Percentiles rank a stretch among this genome's conserved stretches.
These are phyloP conservation scores for Adansonia rubrostipa DNA, from an alignment of 441 rosid species.

Conservation along the genomic window DNA sequence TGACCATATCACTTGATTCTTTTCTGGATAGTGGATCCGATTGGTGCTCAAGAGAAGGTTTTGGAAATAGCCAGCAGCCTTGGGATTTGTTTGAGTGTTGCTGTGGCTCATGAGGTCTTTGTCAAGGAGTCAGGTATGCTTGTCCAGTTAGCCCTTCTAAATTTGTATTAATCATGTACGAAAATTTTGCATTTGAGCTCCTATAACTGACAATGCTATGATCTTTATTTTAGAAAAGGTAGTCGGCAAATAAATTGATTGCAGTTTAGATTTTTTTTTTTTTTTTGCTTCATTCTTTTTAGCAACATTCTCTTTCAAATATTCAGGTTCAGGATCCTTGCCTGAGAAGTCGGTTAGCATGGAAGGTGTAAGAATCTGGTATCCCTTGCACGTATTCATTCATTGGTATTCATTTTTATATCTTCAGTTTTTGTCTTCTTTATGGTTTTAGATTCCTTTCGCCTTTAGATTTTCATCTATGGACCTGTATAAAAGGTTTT, in stretches of 20 bases:
- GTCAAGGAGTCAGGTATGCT: slow-evolving; percentile 44
- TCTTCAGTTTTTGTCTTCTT: not conserved
- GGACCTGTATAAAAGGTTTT: not conserved
- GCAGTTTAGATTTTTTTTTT: not conserved
- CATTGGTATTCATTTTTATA: slow-evolving; percentile 2
- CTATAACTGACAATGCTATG: not conserved
- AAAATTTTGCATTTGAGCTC: not conserved
- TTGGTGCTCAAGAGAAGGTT: slow-evolving; percentile 67
- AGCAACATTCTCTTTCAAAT: slow-evolving; percentile 18
- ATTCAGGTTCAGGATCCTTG: slow-evolving; percentile 49
- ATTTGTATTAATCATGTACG: not conserved
- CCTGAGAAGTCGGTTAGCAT: slow-evolving; percentile 36
- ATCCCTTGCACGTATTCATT: slow-evolving; percentile 29
- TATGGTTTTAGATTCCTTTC: not conserved
- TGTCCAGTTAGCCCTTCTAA: slow-evolving; percentile 2
- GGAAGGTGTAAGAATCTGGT: slow-evolving; percentile 60
- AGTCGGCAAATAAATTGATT: not conserved
- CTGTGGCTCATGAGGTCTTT: slow-evolving; percentile 75
- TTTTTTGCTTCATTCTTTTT: not conserved
- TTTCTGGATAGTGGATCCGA: slow-evolving; percentile 51
- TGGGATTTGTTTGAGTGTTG: slow-evolving; percentile 63
- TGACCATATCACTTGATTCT: not conserved
- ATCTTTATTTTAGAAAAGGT: not conserved
- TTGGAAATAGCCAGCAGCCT: slow-evolving; percentile 61
- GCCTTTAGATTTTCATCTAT: not conserved